phyloP scores from a whole-genome alignment of 2,329 filamentous ascomycete genomes.

The Hypoxylon sp. region DNA sequence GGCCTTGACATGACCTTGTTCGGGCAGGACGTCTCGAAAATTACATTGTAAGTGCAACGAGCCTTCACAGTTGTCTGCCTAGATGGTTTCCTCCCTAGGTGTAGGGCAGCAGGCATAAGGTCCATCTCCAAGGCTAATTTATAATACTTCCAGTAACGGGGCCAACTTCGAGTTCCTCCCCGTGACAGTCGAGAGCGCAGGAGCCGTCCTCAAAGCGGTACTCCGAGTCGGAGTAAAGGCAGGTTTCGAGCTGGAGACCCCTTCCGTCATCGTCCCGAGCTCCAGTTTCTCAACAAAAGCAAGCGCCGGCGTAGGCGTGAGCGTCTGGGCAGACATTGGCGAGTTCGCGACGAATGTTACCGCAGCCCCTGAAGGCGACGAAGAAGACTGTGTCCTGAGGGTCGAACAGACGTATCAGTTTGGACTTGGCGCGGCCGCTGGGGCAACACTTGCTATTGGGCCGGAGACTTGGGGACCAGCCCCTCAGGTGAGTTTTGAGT shows the following conservation, averaged over 20 bases:
- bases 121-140: too few species aligned
- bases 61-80: too few species aligned
- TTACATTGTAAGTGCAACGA: constrained; percentile 56
- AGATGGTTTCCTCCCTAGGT: too few species aligned
- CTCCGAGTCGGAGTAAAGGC: constrained; percentile 57
- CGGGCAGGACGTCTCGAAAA: constrained; percentile 54
- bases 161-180: constrained; percentile 65
- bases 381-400: constrained; percentile 52
- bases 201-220: constrained; percentile 54
- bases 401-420: constrained; percentile 60
- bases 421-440: constrained; percentile 61
- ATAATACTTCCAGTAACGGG: constrained; percentile 55
- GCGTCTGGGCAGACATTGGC: constrained; percentile 60
- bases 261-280: constrained; percentile 36
- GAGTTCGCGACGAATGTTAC: constrained; percentile 63
- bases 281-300: constrained; percentile 35
- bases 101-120: too few species aligned
- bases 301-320: constrained; percentile 56
- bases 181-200: constrained; percentile 56
- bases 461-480: constrained; percentile 59
- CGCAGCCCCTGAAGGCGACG: constrained; percentile 41
- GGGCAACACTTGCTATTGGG: constrained; percentile 57
- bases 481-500: constrained; percentile 38
- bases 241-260: constrained; percentile 49
- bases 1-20: constrained; percentile 60